Evolutionary conservation across 768 basidiomycete genomes (phyloP).

Genomic region (Boletus reticulatus): DNA sequence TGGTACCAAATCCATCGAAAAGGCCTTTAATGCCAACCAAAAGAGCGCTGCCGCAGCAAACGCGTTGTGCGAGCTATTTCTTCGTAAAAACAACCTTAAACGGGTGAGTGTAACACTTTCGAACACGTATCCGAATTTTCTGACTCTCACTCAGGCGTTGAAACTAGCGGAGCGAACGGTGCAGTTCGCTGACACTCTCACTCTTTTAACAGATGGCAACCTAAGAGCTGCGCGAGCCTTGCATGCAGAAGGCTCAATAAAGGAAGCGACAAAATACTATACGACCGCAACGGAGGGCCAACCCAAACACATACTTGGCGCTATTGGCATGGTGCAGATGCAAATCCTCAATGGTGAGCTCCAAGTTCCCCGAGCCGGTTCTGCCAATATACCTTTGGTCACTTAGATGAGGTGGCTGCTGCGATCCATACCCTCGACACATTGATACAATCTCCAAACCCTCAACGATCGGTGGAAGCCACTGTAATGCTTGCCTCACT

Average conservation of each 20-base stretch:
- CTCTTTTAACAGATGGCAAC: constrained; percentile 84
- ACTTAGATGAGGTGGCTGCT: constrained; percentile 74
- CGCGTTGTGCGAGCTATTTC: constrained; percentile 75
- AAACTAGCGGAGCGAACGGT: constrained; percentile 94
- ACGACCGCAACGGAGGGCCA: constrained; percentile 62
- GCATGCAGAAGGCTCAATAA: constrained; percentile 65
- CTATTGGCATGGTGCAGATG: constrained; percentile 84
- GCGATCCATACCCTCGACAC: constrained; percentile 86
- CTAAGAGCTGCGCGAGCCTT: constrained; percentile 78
- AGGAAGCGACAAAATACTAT: constrained; percentile 71
- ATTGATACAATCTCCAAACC: constrained; percentile 63
- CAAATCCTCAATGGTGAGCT: constrained; percentile 77
- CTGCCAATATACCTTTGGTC: constrained; percentile 1
- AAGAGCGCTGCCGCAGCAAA: constrained; percentile 81
- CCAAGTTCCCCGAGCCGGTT: background rate
- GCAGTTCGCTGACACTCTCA: constrained; percentile 88
- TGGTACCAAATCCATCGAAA: constrained; percentile 71
- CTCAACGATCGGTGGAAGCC: constrained; percentile 75
- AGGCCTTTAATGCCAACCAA: constrained; percentile 73
- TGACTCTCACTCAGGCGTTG: constrained; percentile 52
- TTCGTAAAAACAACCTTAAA: constrained; percentile 64
- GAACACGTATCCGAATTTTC: background rate
- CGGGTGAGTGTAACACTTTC: constrained; percentile 42
- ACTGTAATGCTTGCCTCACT: constrained; percentile 88
- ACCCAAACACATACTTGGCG: constrained; percentile 73